Percentiles rank a stretch among this genome's conserved stretches.
Evolutionary conservation across 805 yeast species (phyloP).

Genomic region (Dipodascus geniculatus): DNA sequence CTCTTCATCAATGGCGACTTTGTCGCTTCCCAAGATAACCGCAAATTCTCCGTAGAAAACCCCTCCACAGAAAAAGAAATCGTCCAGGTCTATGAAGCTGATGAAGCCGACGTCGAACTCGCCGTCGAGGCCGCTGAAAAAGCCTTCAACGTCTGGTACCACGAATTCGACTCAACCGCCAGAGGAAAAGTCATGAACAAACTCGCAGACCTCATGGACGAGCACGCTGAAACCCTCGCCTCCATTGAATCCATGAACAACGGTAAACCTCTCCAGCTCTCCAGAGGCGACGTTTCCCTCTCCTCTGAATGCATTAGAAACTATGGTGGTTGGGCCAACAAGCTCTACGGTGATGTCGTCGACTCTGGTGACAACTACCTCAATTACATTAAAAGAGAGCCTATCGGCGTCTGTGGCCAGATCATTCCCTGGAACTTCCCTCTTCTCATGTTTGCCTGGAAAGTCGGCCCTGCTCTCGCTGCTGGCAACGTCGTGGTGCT

Average conservation of each 20-base stretch:
- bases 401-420: conserved; percentile 55
- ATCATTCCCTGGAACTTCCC: conserved; percentile 71
- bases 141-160: conserved; percentile 60
- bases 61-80: conserved; percentile 40
- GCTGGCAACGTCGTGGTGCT: conserved; percentile 66
- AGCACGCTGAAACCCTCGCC: conserved; percentile 61
- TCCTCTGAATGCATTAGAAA: conserved; percentile 47
- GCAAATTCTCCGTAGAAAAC: conserved; percentile 45
- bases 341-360: conserved; percentile 48
- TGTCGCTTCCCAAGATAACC: conserved; percentile 46
- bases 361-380: conserved; percentile 52
- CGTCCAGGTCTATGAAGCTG: conserved; percentile 58
- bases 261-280: conserved; percentile 53
- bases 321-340: conserved; percentile 70
- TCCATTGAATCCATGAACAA: conserved; percentile 81
- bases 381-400: conserved; percentile 61
- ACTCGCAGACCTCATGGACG: conserved; percentile 70
- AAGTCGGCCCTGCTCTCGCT: conserved; percentile 73
- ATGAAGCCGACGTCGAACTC: conserved; percentile 59
- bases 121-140: conserved; percentile 80
- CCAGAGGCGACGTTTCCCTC: conserved; percentile 42
- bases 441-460: conserved; percentile 65
- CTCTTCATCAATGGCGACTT: conserved; percentile 76
- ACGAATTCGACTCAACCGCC: conserved; percentile 44
- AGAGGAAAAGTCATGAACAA: conserved; percentile 55